These are phyloP conservation scores for Aspergillus luchuensis DNA, from an alignment of 2,329 filamentous ascomycete species.

Conservation along the genomic window DNA sequence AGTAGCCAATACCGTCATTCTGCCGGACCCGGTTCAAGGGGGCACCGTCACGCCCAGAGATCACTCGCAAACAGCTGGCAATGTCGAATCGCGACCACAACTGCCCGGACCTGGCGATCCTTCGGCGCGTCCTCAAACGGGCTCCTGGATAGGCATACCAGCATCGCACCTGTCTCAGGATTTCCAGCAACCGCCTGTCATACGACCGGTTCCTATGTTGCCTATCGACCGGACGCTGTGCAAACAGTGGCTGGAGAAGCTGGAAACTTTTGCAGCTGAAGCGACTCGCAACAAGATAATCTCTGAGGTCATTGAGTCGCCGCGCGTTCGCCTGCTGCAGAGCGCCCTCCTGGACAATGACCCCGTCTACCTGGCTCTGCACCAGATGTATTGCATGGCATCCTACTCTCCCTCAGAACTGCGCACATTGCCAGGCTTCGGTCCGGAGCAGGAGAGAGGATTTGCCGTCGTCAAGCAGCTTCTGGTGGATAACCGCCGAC, in stretches of 20 bases:
- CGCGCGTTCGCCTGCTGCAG: constrained; percentile 57
- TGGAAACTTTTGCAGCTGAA: constrained; percentile 23
- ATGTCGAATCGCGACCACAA: not conserved
- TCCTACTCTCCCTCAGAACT: constrained; percentile 42
- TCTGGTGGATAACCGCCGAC: constrained; percentile 48
- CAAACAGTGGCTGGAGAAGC: not conserved
- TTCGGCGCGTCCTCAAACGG: not conserved
- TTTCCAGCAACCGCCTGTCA: not conserved
- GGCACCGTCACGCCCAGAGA: not conserved
- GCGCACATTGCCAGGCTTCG: constrained; percentile 41
- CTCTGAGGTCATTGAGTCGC: constrained; percentile 44
- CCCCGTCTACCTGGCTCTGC: constrained; percentile 64
- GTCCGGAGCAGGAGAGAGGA: constrained; percentile 30
- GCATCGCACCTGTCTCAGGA: not conserved
- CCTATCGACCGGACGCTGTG: not conserved
- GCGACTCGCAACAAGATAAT: constrained; percentile 24
- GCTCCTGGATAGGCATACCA: not conserved
- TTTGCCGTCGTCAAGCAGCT: constrained; percentile 45
- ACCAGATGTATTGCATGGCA: constrained; percentile 66
- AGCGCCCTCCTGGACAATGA: constrained; percentile 61
- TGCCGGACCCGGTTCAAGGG: not conserved
- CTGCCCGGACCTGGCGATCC: not conserved
- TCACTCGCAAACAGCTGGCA: not conserved
- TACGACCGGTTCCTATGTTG: not conserved
- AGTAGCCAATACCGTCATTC: not conserved